Evolutionary conservation across 2,329 filamentous ascomycete genomes (phyloP), one percentile per base, ranked within the genome.

Genomic region (Fusarium redolens): DNA sequence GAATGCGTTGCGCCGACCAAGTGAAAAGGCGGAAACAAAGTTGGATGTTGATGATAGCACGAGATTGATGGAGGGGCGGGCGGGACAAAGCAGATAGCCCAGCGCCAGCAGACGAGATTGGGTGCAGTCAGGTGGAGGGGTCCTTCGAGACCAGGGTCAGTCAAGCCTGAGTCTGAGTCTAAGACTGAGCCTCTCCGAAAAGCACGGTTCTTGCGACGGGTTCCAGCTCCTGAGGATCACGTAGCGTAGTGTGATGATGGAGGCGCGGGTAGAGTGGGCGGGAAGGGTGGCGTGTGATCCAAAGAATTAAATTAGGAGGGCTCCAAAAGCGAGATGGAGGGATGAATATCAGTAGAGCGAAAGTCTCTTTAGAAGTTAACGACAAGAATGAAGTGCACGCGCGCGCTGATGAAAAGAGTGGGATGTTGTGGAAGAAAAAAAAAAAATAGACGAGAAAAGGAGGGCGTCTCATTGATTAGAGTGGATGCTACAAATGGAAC

Each of bases 71-170:
- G 74, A 76, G 72, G 74, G 74, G 74, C 72, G 70, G 65, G 61
- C 52, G 48, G 68, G 60, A 69, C 62, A 63, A 35, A 72, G 68
- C 61, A 67, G 40, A 68, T 64, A 58, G 57, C 55, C 50, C 54
- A 68, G 47, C 51, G 20, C 67, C 54, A 72, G 38, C 45, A 61
- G 65, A 68, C 54, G 68, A 68, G 66, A 74, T 66, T 65, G 66
- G 72, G 69, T 75, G 43, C 65, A 62, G 74, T 76, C 74, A 76
- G 74, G 72, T 76, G 74, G 74, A 71, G 68, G 65, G 74, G 60
- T 65, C 57, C 58, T 57, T 65, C 51, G 58, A 65, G 69, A 72
- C 74, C 63, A 61, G 74, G 74, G 73, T 75, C 65, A 60, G 71
- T 62, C 41, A 37, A 58, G 55, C 41, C 55, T 58, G 54, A 33